Evolutionary conservation across 495 filamentous ascomycete species (phyloP).

Genomic region (Friedmanniomyces endolithicus): DNA sequence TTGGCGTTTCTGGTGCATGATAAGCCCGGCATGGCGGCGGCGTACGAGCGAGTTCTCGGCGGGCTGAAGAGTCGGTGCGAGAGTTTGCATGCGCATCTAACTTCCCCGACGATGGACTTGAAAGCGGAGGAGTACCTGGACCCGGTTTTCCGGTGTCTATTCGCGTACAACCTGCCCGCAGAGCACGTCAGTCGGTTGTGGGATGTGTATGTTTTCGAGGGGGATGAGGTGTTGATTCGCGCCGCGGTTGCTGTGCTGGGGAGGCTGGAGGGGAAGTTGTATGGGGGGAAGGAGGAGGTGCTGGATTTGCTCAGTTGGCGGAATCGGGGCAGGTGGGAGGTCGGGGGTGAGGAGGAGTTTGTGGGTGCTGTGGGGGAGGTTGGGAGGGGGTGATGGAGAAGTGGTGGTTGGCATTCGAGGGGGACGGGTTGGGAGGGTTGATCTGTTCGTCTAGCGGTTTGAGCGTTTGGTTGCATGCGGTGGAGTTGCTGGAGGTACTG

Average conservation of each 20-base stretch:
- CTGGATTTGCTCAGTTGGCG: constrained; percentile 42
- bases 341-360: constrained; percentile 54
- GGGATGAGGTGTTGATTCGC: constrained; percentile 67
- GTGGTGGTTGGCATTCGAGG: background rate
- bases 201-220: constrained; percentile 93
- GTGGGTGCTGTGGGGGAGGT: constrained; percentile 55
- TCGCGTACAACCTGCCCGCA: constrained; percentile 47
- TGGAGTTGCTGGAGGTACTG: no score
- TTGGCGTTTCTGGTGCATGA: constrained; percentile 79
- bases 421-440: no score
- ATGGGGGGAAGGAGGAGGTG: constrained; percentile 43
- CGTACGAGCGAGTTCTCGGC: constrained; percentile 58
- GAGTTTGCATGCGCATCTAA: constrained; percentile 55
- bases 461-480: no score
- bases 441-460: no score
- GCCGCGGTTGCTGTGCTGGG: constrained; percentile 62
- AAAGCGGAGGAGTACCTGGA: constrained; percentile 44
- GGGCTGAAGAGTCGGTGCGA: constrained; percentile 62
- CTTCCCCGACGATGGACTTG: constrained; percentile 29
- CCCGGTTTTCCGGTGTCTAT: constrained; percentile 46
- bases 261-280: constrained; percentile 48
- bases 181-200: constrained; percentile 70
- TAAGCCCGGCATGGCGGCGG: constrained; percentile 53
- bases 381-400: constrained; percentile 38
- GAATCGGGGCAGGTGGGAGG: constrained; percentile 27